Evolutionary conservation across 73 alveolate genomes (phyloP), one percentile per base, ranked within the genome.

Genomic region (Paramecium sexaurelia): DNA sequence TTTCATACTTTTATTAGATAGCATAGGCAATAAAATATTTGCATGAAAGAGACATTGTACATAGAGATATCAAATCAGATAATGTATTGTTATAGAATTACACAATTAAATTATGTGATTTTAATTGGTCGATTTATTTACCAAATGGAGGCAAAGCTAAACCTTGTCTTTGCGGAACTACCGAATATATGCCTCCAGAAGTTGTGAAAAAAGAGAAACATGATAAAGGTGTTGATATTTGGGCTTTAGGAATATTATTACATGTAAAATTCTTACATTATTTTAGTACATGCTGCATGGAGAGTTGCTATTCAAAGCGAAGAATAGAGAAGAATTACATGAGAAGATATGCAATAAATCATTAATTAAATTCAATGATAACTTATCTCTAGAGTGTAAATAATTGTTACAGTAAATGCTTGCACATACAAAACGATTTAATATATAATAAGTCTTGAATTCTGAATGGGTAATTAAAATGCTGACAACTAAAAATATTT

Each of bases 131-230:
- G 19, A 41, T 22, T 2, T 39, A 22, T 41, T 39, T 78, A 17
- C 43, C 90, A 43, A 37, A 78, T 39, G 90, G 55, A 37, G 83
- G 83, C 29, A 78, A 78, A 45, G 90, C 71, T 0, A 39, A 39
- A 43, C 90, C 90, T 17, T 78, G 90, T 78, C 2, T 41, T 22
- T 78, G 90, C 22, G 90, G 90, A 3, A 78, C 90, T 41, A 78
- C 90, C 19, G 90, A 78, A 43, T 78, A 41, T 13, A 78, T 78
- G 90, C 90, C 90, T 41, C 90, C 90, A 41, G 90, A 78, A 26
- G 90, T 78, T 19, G 73, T 78, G 3, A 45, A 22, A 24, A 39
- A 24, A 11, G 5, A 78, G 51, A 32, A 32, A 13, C 90, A 78
- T 20, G 90, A 78, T 13, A 43, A 37, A 22, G 73, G 90, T 3